phyloP scores from a whole-genome alignment of 768 basidiomycete species.

The Boletus rubescentipes region DNA sequence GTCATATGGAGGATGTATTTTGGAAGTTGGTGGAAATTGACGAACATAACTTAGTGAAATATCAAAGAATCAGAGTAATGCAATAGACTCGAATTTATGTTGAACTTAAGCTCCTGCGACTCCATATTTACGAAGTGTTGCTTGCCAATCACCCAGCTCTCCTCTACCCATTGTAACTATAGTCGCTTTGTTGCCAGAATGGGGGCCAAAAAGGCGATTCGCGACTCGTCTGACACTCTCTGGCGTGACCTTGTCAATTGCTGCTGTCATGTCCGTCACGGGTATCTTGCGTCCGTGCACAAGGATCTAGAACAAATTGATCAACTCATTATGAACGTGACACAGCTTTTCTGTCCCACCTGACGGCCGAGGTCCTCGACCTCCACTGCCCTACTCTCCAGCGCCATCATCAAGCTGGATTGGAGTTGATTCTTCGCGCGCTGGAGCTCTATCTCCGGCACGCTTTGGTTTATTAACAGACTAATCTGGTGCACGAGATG shows the following conservation, averaged over 20 bases:
- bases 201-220: constrained; percentile 65
- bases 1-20: neutral
- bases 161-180: constrained; percentile 84
- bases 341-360: constrained; percentile 38
- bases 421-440: constrained; percentile 96
- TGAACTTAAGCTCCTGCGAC: constrained; percentile 38
- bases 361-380: constrained; percentile 93
- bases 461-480: constrained; percentile 66
- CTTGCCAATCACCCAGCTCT: constrained; percentile 66
- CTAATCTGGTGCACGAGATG: constrained; percentile 89
- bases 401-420: constrained; percentile 89
- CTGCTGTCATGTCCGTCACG: constrained; percentile 86
- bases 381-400: constrained; percentile 82
- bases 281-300: constrained; percentile 85
- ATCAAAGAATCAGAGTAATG: neutral
- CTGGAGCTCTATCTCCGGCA: constrained; percentile 67
- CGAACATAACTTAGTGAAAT: neutral
- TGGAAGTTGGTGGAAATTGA: neutral
- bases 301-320: constrained; percentile 52
- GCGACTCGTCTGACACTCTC: constrained; percentile 77
- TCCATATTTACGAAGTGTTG: constrained; percentile 68
- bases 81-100: neutral
- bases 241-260: constrained; percentile 74
- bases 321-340: neutral
- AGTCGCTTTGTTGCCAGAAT: constrained; percentile 65